Evolutionary conservation across 2,329 filamentous ascomycete genomes (phyloP).

Genomic region (Elsinoe arachidis): DNA sequence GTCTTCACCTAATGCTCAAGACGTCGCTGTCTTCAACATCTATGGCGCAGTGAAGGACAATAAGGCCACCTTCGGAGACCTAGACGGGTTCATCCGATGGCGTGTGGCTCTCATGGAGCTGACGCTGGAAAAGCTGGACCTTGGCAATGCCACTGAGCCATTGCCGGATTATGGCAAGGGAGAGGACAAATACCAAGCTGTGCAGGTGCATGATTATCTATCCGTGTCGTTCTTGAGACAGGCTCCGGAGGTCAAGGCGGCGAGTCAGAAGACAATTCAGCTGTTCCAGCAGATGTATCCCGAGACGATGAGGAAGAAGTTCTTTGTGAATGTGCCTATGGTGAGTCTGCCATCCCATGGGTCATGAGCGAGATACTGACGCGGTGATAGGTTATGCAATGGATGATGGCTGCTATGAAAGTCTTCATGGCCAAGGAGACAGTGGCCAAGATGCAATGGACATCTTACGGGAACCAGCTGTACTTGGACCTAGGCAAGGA

Average conservation of each 20-base stretch:
- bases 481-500: conserved; percentile 56
- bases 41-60: conserved; percentile 82
- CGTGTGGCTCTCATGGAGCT: conserved; percentile 85
- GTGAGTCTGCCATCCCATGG: conserved; percentile 18
- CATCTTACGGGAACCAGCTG: conserved; percentile 55
- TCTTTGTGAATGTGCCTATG: conserved; percentile 87
- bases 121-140: conserved; percentile 63
- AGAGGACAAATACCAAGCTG: conserved; percentile 77
- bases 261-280: conserved; percentile 71
- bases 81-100: conserved; percentile 84
- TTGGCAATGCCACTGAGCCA: conserved; percentile 58
- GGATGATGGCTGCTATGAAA: conserved; percentile 46
- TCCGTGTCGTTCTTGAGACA: conserved; percentile 78
- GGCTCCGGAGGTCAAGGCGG: conserved; percentile 65
- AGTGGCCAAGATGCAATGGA: conserved; percentile 41
- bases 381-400: conserved; percentile 61
- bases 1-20: conserved; percentile 46
- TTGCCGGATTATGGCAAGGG: conserved; percentile 60
- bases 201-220: conserved; percentile 90
- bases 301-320: conserved; percentile 82
- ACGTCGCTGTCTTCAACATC: conserved; percentile 82
- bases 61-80: conserved; percentile 69
- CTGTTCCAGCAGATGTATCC: conserved; percentile 77
- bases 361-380: neutral
- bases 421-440: conserved; percentile 40